Conservation (phyloP, 2,329 filamentous ascomycete genomes). For the Xylaria sp. region DNA sequence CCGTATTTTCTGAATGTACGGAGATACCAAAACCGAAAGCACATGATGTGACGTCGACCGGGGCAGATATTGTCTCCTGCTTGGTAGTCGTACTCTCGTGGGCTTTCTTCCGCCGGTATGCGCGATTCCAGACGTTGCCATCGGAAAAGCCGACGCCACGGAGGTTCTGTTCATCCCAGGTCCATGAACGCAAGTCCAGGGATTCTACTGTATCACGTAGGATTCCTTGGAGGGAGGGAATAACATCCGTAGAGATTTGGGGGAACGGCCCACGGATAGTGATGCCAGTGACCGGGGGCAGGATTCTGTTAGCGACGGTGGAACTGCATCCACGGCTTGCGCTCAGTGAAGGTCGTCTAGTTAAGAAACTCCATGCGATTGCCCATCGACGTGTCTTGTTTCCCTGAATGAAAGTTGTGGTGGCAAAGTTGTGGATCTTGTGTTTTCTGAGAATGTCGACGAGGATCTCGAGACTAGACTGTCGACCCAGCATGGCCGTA, state of each 20-base stretch:
- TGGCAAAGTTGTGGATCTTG: conserved; percentile 69
- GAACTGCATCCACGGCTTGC: conserved; percentile 40
- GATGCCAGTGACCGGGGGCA: conserved; percentile 40
- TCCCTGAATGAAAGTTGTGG: conserved; percentile 74
- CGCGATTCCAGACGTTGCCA: conserved; percentile 74
- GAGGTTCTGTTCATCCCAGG: conserved; percentile 50
- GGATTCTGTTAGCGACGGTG: conserved; percentile 36
- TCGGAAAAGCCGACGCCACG: conserved; percentile 58
- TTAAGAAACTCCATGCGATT: conserved; percentile 77
- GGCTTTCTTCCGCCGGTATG: conserved; percentile 59
- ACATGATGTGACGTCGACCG: conserved; percentile 33
- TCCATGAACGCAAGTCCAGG: conserved; percentile 58
- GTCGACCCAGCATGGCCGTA: conserved; percentile 82
- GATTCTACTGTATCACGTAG: conserved; percentile 42
- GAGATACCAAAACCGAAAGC: conserved; percentile 55
- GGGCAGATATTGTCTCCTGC: conserved; percentile 11
- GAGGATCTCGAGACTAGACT: conserved; percentile 59
- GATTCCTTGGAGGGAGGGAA: conserved; percentile 29
- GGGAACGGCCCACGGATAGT: conserved; percentile 34
- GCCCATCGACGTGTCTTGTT: conserved; percentile 79
- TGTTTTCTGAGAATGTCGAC: conserved; percentile 54
- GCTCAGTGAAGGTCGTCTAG: conserved; percentile 53
- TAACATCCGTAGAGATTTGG: neutral
- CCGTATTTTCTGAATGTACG: conserved; percentile 36
- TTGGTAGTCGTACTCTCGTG: conserved; percentile 28